These are phyloP conservation scores for Stephania cephalantha DNA, from an alignment of 164 flowering plant genomes.

Conservation along the genomic window DNA sequence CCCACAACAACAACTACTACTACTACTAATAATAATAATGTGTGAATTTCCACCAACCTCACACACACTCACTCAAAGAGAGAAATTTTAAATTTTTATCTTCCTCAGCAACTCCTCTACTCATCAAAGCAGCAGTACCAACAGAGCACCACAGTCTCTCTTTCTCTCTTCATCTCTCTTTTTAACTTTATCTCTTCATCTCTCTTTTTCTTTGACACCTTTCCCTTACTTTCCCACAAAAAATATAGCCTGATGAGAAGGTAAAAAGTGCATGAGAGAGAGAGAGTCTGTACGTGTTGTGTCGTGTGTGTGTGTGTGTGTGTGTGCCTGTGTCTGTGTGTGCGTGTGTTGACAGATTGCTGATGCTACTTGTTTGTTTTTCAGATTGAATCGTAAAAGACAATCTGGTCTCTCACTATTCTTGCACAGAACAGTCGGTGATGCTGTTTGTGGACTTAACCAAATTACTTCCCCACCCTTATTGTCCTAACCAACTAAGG, in stretches of 20 bases:
- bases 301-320: constrained; percentile 1
- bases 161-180: constrained; percentile 12
- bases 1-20: not conserved
- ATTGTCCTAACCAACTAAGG: not conserved
- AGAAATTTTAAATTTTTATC: constrained; percentile 6
- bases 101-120: constrained; percentile 13
- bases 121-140: constrained; percentile 11
- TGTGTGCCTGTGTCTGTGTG: constrained; percentile 1
- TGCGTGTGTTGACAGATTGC: constrained; percentile 7
- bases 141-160: constrained; percentile 10
- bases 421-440: not conserved
- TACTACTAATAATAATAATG: too few relatives aligned
- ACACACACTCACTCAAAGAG: not conserved
- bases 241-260: not conserved
- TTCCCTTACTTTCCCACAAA: not conserved
- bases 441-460: not conserved
- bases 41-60: constrained; percentile 11
- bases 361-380: constrained; percentile 9
- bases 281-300: not conserved
- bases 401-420: not conserved
- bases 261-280: not conserved
- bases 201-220: not conserved
- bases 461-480: not conserved
- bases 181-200: constrained; percentile 2
- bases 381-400: constrained; percentile 7